phyloP scores from a whole-genome alignment of 1,139 yeast genomes.

The Sugiyamaella castrensis region DNA sequence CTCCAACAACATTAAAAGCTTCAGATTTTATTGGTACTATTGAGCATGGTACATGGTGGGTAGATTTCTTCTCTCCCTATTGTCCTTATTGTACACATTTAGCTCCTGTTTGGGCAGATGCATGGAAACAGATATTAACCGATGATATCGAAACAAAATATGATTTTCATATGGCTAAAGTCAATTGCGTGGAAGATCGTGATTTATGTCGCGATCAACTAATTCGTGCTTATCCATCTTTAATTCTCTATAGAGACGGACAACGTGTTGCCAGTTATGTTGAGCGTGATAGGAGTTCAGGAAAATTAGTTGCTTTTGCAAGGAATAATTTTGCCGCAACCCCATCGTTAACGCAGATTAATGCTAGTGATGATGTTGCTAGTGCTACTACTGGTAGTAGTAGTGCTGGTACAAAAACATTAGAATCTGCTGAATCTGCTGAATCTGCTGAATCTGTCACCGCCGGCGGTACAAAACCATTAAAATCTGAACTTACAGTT shows the following conservation, averaged over 20 bases:
- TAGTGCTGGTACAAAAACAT: too few species aligned
- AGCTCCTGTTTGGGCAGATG: constrained; percentile 41
- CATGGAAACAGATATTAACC: constrained; percentile 26
- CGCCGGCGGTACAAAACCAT: not conserved
- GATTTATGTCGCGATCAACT: constrained; percentile 38
- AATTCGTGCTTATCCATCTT: constrained; percentile 37
- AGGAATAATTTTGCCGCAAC: constrained; percentile 1
- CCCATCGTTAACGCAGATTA: not conserved
- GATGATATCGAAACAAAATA: constrained; percentile 20
- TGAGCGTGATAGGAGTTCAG: constrained; percentile 16
- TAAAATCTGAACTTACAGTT: not conserved
- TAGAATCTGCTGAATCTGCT: too few species aligned
- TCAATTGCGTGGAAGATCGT: constrained; percentile 42
- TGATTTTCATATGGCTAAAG: constrained; percentile 38
- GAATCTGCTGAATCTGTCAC: not conserved
- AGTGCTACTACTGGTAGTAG: not conserved
- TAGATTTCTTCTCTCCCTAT: constrained; percentile 43
- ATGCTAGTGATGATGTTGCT: not conserved
- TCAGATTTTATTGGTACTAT: constrained; percentile 21
- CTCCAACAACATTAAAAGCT: not conserved
- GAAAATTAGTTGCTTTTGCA: constrained; percentile 17
- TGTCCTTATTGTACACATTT: constrained; percentile 41
- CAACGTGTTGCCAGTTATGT: constrained; percentile 28
- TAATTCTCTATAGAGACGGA: constrained; percentile 38
- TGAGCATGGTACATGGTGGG: constrained; percentile 38